phyloP scores from a whole-genome alignment of 768 basidiomycete species.

The Pluteus cervinus region DNA sequence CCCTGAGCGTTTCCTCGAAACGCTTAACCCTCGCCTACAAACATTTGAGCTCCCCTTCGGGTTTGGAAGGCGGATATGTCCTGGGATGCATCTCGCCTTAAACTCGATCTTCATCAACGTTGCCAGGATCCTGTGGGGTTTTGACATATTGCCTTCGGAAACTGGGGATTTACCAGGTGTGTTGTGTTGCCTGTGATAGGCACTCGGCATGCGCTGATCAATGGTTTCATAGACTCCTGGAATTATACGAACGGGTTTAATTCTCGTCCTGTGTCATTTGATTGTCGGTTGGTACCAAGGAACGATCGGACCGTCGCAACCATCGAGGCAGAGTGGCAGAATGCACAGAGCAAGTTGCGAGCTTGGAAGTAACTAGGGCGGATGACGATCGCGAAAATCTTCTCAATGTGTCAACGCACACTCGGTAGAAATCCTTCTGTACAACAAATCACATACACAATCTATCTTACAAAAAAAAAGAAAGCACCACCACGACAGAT shows the following conservation, averaged over 20 bases:
- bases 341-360: slow-evolving; percentile 12
- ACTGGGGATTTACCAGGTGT: slow-evolving; percentile 12
- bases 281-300: slow-evolving; percentile 22
- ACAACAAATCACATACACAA: too few relatives aligned
- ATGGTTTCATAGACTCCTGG: slow-evolving; percentile 15
- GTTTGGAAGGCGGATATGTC: slow-evolving; percentile 34
- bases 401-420: too few relatives aligned
- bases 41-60: slow-evolving; percentile 31
- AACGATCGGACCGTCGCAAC: slow-evolving; percentile 12
- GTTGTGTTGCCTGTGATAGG: slow-evolving; percentile 9
- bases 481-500: background rate
- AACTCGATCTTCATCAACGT: slow-evolving; percentile 28
- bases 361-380: slow-evolving; percentile 13
- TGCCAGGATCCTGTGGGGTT: slow-evolving; percentile 29
- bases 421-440: too few relatives aligned
- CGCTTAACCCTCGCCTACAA: slow-evolving; percentile 20
- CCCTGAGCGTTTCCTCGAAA: slow-evolving; percentile 35
- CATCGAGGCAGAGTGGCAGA: slow-evolving; percentile 19
- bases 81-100: slow-evolving; percentile 28
- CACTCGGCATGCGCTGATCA: background rate
- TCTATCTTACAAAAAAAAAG: background rate
- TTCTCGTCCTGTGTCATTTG: slow-evolving; percentile 24
- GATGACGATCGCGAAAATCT: too few relatives aligned
- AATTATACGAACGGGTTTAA: slow-evolving; percentile 30
- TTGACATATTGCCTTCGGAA: slow-evolving; percentile 24